Conservation (phyloP, 257 asterid genomes). For the Solanum chiquidenum region DNA sequence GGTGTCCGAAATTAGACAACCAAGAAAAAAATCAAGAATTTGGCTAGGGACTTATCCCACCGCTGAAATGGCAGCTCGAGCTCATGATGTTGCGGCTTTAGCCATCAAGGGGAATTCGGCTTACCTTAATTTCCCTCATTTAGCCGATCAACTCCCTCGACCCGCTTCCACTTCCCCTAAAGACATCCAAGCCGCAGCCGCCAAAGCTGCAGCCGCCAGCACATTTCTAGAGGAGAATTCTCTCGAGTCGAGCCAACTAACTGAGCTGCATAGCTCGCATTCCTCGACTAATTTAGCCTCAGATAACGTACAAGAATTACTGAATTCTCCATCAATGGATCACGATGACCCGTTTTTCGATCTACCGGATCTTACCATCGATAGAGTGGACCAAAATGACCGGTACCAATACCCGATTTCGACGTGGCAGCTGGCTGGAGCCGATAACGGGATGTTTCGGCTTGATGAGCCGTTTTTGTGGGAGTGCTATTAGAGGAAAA, state of each 20-base stretch:
- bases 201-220: constrained; percentile 45
- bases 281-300: constrained; percentile 35
- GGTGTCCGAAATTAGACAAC: constrained; percentile 93
- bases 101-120: constrained; percentile 79
- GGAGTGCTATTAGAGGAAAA: constrained; percentile 32
- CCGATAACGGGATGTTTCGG: constrained; percentile 46
- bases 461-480: constrained; percentile 61
- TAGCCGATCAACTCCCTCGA: constrained; percentile 56
- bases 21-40: constrained; percentile 77
- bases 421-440: constrained; percentile 59
- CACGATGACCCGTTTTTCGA: constrained; percentile 68
- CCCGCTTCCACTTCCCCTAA: constrained; percentile 61
- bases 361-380: constrained; percentile 59
- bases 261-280: constrained; percentile 13
- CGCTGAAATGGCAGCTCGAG: constrained; percentile 97
- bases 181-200: constrained; percentile 88
- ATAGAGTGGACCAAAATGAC: constrained; percentile 16
- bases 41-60: constrained; percentile 89
- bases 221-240: constrained; percentile 9
- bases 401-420: constrained; percentile 30
- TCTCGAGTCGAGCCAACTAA: constrained; percentile 13
- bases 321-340: constrained; percentile 31
- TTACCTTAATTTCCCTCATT: constrained; percentile 69
- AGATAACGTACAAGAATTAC: constrained; percentile 28
- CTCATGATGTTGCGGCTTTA: constrained; percentile 88